Evolutionary conservation across 2,329 filamentous ascomycete species (phyloP), one percentile per base, ranked within the genome.

Genomic region (Sporothrix curviconia): DNA sequence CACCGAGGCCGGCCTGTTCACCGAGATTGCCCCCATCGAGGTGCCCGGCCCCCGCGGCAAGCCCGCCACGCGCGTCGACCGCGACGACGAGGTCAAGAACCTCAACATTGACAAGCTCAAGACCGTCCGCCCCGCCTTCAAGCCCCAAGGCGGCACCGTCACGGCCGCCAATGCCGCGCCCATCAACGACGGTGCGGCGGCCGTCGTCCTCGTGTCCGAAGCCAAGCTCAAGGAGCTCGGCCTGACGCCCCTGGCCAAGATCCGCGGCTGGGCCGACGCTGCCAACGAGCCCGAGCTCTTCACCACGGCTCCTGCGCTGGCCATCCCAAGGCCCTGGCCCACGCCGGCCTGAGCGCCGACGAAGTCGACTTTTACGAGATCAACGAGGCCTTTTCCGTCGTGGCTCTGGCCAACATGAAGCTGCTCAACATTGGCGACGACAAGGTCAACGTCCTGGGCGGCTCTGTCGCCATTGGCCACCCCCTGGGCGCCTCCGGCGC

Each of bases 371-470:
- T 85, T 66, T 99, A 94, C 73, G 94, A 99, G 80, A 96, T 99
- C 80, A 99, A 99, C 79, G 94, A 99, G 80, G 94, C 94, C 42
- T 99, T 99, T 80, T 94, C 89, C 62, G 94, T 96, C 51, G 94
- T 99, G 62, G 90, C 94, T 39, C 82, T 99, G 54, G 92, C 94
- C 64, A 99, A 99, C 79, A 85, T 96, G 77, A 96, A 99, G 83
- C 74, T 97, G 56, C 84, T 99, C 40, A 81, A 79, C 61, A 76
- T 99, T 58, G 78, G 79, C 63, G 81, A 89, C 64, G 89, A 92
- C 60, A 95, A 91, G 76, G 92, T 99, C 70, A 99, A 99, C 76
- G 78, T 97, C 57, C 92, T 91, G 69, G 94, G 94, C 69, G 94
- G 94, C 71, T 89, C 94, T 56, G 94, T 99, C 61, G 94, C 94